phyloP scores from a whole-genome alignment of 1,284 basidiomycete species.

The Schizophyllum amplum region DNA sequence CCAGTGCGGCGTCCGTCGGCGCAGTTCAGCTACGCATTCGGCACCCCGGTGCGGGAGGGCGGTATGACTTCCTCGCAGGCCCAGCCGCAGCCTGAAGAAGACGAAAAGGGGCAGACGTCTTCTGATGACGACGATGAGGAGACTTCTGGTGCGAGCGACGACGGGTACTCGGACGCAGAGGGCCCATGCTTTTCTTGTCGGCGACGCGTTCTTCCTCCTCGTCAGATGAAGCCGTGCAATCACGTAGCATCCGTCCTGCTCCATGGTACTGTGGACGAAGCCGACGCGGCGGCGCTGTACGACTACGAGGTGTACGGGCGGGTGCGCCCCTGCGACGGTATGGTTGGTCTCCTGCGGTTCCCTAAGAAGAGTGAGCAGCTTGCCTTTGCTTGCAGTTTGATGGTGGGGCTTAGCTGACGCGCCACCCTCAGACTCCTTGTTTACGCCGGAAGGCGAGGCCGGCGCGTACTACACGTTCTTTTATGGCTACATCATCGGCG shows the following conservation, averaged over 20 bases:
- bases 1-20: not conserved
- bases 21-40: not conserved
- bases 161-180: slow-evolving; percentile 35
- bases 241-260: slow-evolving; percentile 12
- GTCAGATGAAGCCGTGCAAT: slow-evolving; percentile 24
- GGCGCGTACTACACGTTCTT: slow-evolving; percentile 33
- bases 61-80: no score
- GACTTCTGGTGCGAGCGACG: no score
- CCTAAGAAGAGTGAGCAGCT: slow-evolving; percentile 24
- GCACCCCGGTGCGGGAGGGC: slow-evolving; percentile 1
- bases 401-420: not conserved
- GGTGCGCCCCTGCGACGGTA: slow-evolving; percentile 61
- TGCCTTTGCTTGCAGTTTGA: slow-evolving; percentile 1
- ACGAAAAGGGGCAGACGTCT: not conserved
- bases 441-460: not conserved
- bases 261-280: slow-evolving; percentile 22
- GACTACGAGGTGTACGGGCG: slow-evolving; percentile 55
- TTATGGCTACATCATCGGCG: slow-evolving; percentile 60
- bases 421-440: not conserved
- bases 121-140: slow-evolving; percentile 11
- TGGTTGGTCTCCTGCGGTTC: slow-evolving; percentile 52
- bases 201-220: not conserved
- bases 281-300: slow-evolving; percentile 53
- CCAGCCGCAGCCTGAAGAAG: slow-evolving; percentile 1
- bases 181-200: slow-evolving; percentile 16